Percentiles rank a stretch among this genome's conserved stretches.
These are phyloP conservation scores for Selaginella moellendorffii DNA, from an alignment of 75 land plant species.

Conservation along the genomic window DNA sequence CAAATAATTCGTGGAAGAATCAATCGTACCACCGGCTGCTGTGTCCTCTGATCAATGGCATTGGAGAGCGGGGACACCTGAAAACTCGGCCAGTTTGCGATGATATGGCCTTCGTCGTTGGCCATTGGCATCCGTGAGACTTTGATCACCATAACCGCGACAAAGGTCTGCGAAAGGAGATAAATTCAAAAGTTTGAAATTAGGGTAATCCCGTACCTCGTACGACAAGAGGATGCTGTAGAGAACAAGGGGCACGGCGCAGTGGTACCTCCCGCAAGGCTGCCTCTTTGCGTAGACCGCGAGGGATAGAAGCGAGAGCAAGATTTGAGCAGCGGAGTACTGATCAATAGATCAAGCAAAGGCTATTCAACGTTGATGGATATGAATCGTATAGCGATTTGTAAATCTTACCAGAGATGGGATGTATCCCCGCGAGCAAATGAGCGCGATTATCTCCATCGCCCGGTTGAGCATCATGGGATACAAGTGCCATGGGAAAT, in stretches of 20 bases:
- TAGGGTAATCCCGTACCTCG: conserved; percentile 10
- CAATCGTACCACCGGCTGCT: conserved; percentile 10
- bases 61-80: conserved; percentile 1
- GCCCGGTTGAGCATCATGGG: conserved; percentile 33
- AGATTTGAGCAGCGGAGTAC: conserved; percentile 30
- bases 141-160: conserved; percentile 25
- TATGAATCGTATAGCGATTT: not conserved
- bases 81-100: conserved; percentile 21
- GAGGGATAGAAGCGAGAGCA: conserved; percentile 23
- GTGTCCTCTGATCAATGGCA: not conserved
- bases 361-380: not conserved
- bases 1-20: conserved; percentile 11
- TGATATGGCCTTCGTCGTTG: conserved; percentile 24
- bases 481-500: conserved; percentile 33
- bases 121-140: conserved; percentile 30
- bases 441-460: conserved; percentile 26
- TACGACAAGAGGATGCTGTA: conserved; percentile 29
- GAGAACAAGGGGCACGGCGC: conserved; percentile 28
- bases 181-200: too few relatives aligned
- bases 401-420: conserved; percentile 20
- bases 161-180: conserved; percentile 26
- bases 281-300: conserved; percentile 26
- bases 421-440: conserved; percentile 28
- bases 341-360: not conserved
- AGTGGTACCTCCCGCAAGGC: conserved; percentile 22